phyloP scores from a whole-genome alignment of 331 rosid species.

The Telfairia occidentalis region DNA sequence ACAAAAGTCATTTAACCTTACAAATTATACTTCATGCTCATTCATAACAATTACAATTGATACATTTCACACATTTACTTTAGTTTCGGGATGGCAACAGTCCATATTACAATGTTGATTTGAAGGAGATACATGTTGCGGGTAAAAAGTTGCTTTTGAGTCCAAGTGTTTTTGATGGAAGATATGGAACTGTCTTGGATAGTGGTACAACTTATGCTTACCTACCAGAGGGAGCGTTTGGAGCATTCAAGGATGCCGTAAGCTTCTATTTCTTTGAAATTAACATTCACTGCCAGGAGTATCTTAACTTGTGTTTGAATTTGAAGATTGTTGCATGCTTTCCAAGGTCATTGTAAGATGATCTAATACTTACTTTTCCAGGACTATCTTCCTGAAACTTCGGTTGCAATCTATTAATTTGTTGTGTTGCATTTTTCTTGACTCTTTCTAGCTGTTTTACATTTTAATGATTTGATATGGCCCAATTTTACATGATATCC shows the following conservation, averaged over 20 bases:
- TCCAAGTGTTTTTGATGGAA: slow-evolving; percentile 64
- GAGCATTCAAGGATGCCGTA: slow-evolving; percentile 73
- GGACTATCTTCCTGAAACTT: background rate
- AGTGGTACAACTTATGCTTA: slow-evolving; percentile 97
- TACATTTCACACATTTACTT: slow-evolving; percentile 92
- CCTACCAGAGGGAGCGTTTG: slow-evolving; percentile 66
- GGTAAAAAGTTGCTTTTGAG: slow-evolving; percentile 59
- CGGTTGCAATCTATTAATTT: background rate
- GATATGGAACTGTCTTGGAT: slow-evolving; percentile 79
- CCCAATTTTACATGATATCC: background rate
- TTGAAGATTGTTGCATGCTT: background rate
- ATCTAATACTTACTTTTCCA: background rate
- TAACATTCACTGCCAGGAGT: background rate
- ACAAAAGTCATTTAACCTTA: background rate
- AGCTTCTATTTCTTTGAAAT: slow-evolving; percentile 26
- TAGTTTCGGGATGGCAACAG: slow-evolving; percentile 99
- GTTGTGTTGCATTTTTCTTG: background rate
- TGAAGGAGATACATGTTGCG: slow-evolving; percentile 87
- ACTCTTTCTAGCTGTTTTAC: background rate
- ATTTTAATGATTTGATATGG: background rate
- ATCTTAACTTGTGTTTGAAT: background rate
- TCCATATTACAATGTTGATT: slow-evolving; percentile 86
- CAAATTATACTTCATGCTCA: slow-evolving; percentile 24
- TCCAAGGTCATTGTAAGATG: background rate
- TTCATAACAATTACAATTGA: slow-evolving; percentile 50